Evolutionary conservation across 352 stramenopile genomes (phyloP), one percentile per base, ranked within the genome.

Genomic region (Globisporangium irregulare): DNA sequence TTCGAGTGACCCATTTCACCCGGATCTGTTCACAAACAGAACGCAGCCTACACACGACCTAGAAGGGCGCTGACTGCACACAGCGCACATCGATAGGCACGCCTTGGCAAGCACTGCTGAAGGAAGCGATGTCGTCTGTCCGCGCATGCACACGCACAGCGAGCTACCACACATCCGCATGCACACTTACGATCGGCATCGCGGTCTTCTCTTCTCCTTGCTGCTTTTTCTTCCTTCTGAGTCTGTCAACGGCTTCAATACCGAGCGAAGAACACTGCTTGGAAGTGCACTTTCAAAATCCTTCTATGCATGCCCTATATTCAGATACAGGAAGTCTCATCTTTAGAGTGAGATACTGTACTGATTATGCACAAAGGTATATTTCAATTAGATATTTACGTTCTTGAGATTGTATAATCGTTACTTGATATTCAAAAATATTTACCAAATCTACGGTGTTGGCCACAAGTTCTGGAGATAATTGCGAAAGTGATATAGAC

Each of bases 141-240:
- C n/a, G 34, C 62, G 46, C 9, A 12, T 24, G n/a, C 61, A 29
- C 34, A 34, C 8, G 15, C n/a, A 43, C 1, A 38, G 0, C 27
- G 18, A 55, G 9, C 57, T 9, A 14, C 22, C 32, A 32, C 29
- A 59, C 41, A 22, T 0, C 15, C 4, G 24, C 1, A 22, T 12
- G 10, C 14, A 62, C 12, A 59, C 66, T 43, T 60, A 71, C 66
- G 25, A 71, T 71, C 59, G 66, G 66, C 66, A 71, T 71, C 24
- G 53, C 9, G 9, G 20, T 25, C 20, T 18, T 10, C 1, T 36
- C 27, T 25, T 36, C n/a, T 24, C 12, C n/a, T 20, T 15, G 20
- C 14, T 41, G 22, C 43, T 56, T 22, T 20, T 8, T 8, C 29
- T 36, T 60, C 43, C 55, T 60, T 61, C 29, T 46, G 55, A 61